Conservation (phyloP, 192 early-diverging fungal genomes). For the Coemansia sp. region DNA sequence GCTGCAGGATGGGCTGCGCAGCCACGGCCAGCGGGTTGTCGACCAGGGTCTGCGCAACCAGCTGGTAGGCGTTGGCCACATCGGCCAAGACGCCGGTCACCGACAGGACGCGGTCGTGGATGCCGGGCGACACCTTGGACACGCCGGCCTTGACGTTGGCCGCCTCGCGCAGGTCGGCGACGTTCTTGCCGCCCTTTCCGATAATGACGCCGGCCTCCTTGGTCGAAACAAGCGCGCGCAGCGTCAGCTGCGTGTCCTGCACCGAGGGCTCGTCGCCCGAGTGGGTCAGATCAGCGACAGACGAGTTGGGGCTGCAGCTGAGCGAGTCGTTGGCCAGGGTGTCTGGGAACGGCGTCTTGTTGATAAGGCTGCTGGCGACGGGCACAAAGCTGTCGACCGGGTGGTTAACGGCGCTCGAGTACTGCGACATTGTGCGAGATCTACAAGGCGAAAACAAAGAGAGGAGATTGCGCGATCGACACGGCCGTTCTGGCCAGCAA, state of each 20-base stretch:
- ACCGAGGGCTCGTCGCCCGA: constrained; percentile 27
- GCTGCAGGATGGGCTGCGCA: constrained; percentile 43
- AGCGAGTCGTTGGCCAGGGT: constrained; percentile 25
- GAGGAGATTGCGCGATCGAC: not conserved
- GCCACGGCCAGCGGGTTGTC: constrained; percentile 69
- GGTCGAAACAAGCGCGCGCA: constrained; percentile 88
- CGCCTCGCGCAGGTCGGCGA: constrained; percentile 79
- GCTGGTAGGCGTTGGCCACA: constrained; percentile 79
- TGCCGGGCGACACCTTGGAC: constrained; percentile 82
- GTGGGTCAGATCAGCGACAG: constrained; percentile 28
- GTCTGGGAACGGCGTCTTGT: constrained; percentile 36
- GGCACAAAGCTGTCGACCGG: not conserved
- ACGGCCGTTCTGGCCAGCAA: too few relatives aligned
- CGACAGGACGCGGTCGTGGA: constrained; percentile 81
- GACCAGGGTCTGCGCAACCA: constrained; percentile 73
- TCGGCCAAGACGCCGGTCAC: constrained; percentile 67
- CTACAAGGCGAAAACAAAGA: not conserved
- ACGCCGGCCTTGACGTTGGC: constrained; percentile 91
- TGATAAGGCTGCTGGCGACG: not conserved
- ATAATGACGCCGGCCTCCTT: constrained; percentile 94
- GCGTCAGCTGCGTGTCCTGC: constrained; percentile 63
- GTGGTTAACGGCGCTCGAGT: constrained; percentile 13
- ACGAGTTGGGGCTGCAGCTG: constrained; percentile 28
- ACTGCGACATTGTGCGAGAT: constrained; percentile 32
- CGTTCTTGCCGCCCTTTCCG: constrained; percentile 84